Conservation (phyloP, 1,139 yeast species). For the Sugiyamaella novakii region DNA sequence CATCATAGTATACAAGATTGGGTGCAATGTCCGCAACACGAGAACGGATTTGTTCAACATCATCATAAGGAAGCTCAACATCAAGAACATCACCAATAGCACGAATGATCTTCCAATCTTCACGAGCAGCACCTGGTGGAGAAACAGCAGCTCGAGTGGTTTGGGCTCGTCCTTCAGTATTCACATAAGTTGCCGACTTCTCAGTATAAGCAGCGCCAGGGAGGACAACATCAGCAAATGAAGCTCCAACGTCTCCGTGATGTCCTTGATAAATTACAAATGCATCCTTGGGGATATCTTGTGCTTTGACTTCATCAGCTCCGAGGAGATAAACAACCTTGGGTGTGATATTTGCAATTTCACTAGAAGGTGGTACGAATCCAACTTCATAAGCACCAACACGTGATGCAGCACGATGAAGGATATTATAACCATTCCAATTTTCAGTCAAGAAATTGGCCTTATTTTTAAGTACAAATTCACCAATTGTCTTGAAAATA, state of each 20-base stretch:
- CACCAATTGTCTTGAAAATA: conserved; percentile 62
- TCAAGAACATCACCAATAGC: conserved; percentile 81
- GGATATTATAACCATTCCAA: conserved; percentile 82
- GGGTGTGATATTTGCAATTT: conserved; percentile 57
- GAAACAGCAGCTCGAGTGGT: conserved; percentile 83
- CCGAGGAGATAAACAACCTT: conserved; percentile 80
- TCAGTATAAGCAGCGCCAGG: conserved; percentile 93
- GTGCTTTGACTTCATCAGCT: conserved; percentile 75
- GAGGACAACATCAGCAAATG: conserved; percentile 81
- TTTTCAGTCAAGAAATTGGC: conserved; percentile 64
- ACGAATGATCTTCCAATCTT: conserved; percentile 88
- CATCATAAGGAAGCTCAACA: conserved; percentile 76
- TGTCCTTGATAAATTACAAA: conserved; percentile 91
- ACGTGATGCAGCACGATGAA: conserved; percentile 86
- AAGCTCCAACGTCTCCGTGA: conserved; percentile 90
- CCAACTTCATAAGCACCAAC: conserved; percentile 87
- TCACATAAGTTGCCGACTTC: conserved; percentile 83
- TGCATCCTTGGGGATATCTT: conserved; percentile 79
- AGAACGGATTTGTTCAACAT: conserved; percentile 64
- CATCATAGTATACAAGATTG: conserved; percentile 74
- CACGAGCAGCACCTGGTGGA: conserved; percentile 91
- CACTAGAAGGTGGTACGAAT: conserved; percentile 58
- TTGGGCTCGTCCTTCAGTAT: conserved; percentile 90
- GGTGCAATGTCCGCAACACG: conserved; percentile 82
- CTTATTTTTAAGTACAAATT: conserved; percentile 59